Evolutionary conservation across 805 yeast species (phyloP), one percentile per base, ranked within the genome.

Genomic region (Lipomyces yamadae): DNA sequence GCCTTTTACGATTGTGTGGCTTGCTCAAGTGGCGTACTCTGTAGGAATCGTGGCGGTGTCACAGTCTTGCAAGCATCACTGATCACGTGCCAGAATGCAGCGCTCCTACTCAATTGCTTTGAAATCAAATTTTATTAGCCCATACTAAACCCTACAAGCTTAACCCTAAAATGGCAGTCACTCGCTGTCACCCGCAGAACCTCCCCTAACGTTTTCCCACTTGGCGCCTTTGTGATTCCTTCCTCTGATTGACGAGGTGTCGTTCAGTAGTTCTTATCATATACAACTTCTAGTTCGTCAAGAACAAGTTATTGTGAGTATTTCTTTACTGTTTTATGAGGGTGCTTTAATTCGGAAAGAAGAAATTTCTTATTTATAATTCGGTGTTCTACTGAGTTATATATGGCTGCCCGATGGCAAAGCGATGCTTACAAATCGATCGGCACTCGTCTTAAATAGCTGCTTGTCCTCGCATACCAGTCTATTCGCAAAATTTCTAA

Each of bases 121-220:
- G 55, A 52, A 52, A 52, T 52, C 55, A 29, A 29, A 6, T 18
- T 7, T 32, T 1, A 2, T 18, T 13, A n/a, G 8, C 7, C 55
- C 55, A 52, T 52, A 52, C 55, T 52, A 52, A 18, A 52, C 55
- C 55, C 55, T 52, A 52, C 35, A n/a, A 10, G 7, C 18, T 18
- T 11, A 6, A 32, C 55, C 55, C 29, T 29, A n/a, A 52, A 30
- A 52, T 24, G 34, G 24, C 55, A 52, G 55, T 52, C 55, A 52
- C 55, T 2, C 30, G 10, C 24, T 24, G 24, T 1, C 1, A 1
- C 1, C 24, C 24, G 24, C 24, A 24, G 24, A 24, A 24, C 24
- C 24, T 24, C 24, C 24, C 24, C 24, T 24, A 24, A 24, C 24
- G 24, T 24, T 24, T 24, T 24, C 24, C 24, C 24, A 24, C 24